phyloP scores from a whole-genome alignment of 805 yeast species.

The Metschnikowia kunwiensis region DNA sequence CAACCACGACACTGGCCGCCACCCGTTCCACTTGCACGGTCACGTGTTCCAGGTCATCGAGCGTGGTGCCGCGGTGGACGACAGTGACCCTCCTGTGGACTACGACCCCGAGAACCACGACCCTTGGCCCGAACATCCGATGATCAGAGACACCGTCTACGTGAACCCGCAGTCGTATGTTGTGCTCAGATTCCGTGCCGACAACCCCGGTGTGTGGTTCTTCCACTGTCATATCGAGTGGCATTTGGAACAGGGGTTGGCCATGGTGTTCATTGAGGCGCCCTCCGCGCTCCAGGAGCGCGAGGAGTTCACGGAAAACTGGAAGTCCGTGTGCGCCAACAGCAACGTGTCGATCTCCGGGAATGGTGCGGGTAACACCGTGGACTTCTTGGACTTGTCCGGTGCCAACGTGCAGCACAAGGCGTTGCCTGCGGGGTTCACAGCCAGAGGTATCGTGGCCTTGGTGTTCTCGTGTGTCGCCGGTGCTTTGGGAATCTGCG shows the following conservation, averaged over 20 bases:
- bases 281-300: slow-evolving; percentile 54
- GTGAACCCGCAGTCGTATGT: slow-evolving; percentile 83
- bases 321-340: slow-evolving; percentile 56
- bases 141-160: slow-evolving; percentile 78
- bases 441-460: slow-evolving; percentile 93
- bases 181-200: slow-evolving; percentile 82
- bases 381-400: slow-evolving; percentile 59
- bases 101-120: slow-evolving; percentile 49
- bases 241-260: slow-evolving; percentile 96
- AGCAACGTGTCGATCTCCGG: slow-evolving; percentile 57
- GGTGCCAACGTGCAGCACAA: slow-evolving; percentile 72
- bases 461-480: slow-evolving; percentile 85
- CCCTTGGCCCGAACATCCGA: slow-evolving; percentile 67
- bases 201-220: slow-evolving; percentile 97
- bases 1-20: slow-evolving; percentile 86
- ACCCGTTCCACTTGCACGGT: slow-evolving; percentile 98
- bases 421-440: slow-evolving; percentile 81
- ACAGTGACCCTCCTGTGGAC: slow-evolving; percentile 50
- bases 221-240: slow-evolving; percentile 99
- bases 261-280: slow-evolving; percentile 76
- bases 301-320: slow-evolving; percentile 62
- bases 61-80: slow-evolving; percentile 61
- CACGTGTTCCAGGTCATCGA: slow-evolving; percentile 80
- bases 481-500: slow-evolving; percentile 76
- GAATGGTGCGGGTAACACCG: slow-evolving; percentile 85